Evolutionary conservation across 306 rosid species (phyloP).

Genomic region (Quercus agrifolia): DNA sequence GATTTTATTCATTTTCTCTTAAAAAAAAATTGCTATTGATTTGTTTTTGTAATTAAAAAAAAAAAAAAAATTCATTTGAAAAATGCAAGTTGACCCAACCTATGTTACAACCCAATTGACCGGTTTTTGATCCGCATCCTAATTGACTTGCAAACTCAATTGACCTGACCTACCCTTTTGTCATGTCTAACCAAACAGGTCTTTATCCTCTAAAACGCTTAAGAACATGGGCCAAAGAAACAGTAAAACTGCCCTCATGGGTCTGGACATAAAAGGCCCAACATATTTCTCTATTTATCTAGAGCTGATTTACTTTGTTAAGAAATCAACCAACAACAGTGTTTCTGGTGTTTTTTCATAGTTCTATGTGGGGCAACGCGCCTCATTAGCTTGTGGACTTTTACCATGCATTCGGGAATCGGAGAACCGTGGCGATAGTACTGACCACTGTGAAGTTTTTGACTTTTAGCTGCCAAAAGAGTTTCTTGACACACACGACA

Average conservation of each 20-base stretch:
- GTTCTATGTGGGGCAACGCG: constrained; percentile 79
- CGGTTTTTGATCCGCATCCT: accelerated
- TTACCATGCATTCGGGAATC: constrained; percentile 40
- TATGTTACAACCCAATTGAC: accelerated
- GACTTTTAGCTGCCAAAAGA: constrained; percentile 23
- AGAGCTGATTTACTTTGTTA: constrained; percentile 68
- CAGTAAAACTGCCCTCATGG: too few relatives aligned
- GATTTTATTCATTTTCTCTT: too few relatives aligned
- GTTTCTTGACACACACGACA: too few relatives aligned
- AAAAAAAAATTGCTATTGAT: too few relatives aligned
- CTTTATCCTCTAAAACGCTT: too few relatives aligned
- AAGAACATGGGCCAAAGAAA: too few relatives aligned
- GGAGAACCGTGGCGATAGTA: constrained; percentile 42
- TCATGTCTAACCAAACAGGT: too few relatives aligned
- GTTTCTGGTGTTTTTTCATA: constrained; percentile 66
- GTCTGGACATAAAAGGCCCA: too few relatives aligned
- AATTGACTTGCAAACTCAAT: accelerated
- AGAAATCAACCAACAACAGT: constrained; percentile 51
- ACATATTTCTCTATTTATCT: constrained; percentile 61
- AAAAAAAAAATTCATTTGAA: too few relatives aligned
- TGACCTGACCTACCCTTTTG: too few relatives aligned
- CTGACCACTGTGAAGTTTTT: constrained; percentile 66
- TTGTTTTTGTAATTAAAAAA: too few relatives aligned
- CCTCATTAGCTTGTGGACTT: constrained; percentile 67
- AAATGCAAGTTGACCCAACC: accelerated